Evolutionary conservation across 305 asterid genomes (phyloP), one percentile per base, ranked within the genome.

Genomic region (Fraxinus albicans): DNA sequence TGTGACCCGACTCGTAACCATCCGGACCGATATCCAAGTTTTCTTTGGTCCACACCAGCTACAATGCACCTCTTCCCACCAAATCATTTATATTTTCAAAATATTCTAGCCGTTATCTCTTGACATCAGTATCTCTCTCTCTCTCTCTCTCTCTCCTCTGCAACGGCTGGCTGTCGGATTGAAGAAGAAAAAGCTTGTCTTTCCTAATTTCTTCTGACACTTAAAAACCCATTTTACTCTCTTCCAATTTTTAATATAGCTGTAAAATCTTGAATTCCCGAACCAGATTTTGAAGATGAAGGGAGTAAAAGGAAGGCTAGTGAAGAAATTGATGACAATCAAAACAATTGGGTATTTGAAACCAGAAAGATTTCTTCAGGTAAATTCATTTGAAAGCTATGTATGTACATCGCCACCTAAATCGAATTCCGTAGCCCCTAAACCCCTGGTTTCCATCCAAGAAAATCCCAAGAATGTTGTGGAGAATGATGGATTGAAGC

Each of bases 291-390:
- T 29, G 76, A 77, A 84, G 78, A 88, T 92, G 98, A 92, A 88
- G 88, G 88, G 88, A 58, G 88, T 96, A 87, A 96, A 93, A 85
- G 98, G 98, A 21, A 96, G 90, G 88, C 86, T 96, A 3, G 76
- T 96, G 44, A 96, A 93, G 90, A 93, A 92, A 78, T 81, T 96
- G 84, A 90, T 88, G 90, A 94, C 99, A 7, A 83, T 96, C 67
- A 96, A 96, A 81, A 21, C 95, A 19, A 92, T 96, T 23, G 96
- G 94, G 79, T 95, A 93, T 80, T 67, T 91, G 83, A 92, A 92
- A 63, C 95, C 97, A 5, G 98, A 96, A 53, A 90, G 92, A 65
- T 80, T 92, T 44, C 96, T 93, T 21, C 95, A 89, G 73, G 92
- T 85, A 6, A 89, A 85, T 50, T 95, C 94, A 34, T 75, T 89